phyloP scores from a whole-genome alignment of 257 asterid genomes.

The Ocimum tenuiflorum region DNA sequence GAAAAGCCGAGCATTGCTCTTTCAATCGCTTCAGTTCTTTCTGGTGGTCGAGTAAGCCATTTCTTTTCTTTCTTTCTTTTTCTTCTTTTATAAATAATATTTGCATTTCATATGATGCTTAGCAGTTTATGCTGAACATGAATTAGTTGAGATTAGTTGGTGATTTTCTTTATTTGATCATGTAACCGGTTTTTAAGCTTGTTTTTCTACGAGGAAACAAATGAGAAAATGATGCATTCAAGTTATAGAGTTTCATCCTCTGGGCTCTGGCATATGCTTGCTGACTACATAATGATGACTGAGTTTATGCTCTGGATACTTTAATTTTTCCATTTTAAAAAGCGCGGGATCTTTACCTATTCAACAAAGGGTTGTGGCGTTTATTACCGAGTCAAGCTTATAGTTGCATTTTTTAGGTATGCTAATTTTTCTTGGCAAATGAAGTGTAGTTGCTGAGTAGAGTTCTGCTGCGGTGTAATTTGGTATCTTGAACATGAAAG shows the following conservation, averaged over 20 bases:
- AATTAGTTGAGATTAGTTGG: neutral
- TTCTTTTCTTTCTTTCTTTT: neutral
- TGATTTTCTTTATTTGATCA: neutral
- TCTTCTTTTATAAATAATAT: too few species aligned
- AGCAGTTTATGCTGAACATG: neutral
- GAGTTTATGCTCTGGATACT: neutral
- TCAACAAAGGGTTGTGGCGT: neutral
- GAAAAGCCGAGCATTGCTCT: conserved; percentile 95
- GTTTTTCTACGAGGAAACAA: neutral
- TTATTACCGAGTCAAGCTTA: neutral
- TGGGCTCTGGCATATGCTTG: neutral
- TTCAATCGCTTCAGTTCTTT: conserved; percentile 69
- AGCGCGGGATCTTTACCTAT: neutral
- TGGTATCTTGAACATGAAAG: neutral
- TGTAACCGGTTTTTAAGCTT: neutral
- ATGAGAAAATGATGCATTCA: neutral
- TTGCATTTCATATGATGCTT: neutral
- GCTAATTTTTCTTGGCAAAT: neutral
- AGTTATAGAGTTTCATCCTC: neutral
- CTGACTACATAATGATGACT: neutral
- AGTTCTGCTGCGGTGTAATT: neutral
- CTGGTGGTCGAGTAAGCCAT: conserved; percentile 61
- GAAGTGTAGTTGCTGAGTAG: neutral
- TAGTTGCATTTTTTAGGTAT: neutral
- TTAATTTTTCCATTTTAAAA: neutral